These are phyloP conservation scores for Saccharomyces uvarum DNA, from an alignment of 1,139 yeast species.

Conservation along the genomic window DNA sequence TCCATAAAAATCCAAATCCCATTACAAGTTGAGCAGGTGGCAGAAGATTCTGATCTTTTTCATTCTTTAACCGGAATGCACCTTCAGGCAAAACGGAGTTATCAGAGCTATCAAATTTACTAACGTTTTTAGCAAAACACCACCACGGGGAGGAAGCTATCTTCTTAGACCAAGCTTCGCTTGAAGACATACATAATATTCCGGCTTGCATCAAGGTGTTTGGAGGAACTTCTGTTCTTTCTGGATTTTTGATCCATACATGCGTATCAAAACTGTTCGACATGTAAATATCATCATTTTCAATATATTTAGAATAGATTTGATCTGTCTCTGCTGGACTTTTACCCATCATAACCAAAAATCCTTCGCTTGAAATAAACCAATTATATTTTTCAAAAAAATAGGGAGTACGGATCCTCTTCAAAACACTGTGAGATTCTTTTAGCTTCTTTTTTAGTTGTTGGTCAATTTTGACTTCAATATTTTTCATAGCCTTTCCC, in stretches of 20 bases:
- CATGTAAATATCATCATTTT: slow-evolving; percentile 63
- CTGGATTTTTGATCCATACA: slow-evolving; percentile 74
- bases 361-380: slow-evolving; percentile 88
- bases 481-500: slow-evolving; percentile 70
- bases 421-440: slow-evolving; percentile 55
- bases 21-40: slow-evolving; percentile 81
- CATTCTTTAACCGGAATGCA: slow-evolving; percentile 47
- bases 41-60: slow-evolving; percentile 48
- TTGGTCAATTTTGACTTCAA: slow-evolving; percentile 67
- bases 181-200: slow-evolving; percentile 67
- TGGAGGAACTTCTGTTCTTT: slow-evolving; percentile 51
- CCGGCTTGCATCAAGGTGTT: slow-evolving; percentile 88
- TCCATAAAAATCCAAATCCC: slow-evolving; percentile 83
- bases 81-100: slow-evolving; percentile 61
- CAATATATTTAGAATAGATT: slow-evolving; percentile 70
- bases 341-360: slow-evolving; percentile 77
- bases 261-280: slow-evolving; percentile 68
- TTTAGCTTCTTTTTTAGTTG: slow-evolving; percentile 65
- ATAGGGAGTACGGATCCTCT: slow-evolving; percentile 59
- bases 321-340: slow-evolving; percentile 81
- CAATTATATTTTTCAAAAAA: slow-evolving; percentile 94
- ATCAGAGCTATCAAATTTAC: slow-evolving; percentile 56
- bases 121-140: slow-evolving; percentile 55
- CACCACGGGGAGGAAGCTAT: slow-evolving; percentile 80
- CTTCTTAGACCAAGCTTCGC: slow-evolving; percentile 86